These are phyloP conservation scores for Gomphus bonarii DNA, from an alignment of 1,284 basidiomycete species.

Conservation along the genomic window DNA sequence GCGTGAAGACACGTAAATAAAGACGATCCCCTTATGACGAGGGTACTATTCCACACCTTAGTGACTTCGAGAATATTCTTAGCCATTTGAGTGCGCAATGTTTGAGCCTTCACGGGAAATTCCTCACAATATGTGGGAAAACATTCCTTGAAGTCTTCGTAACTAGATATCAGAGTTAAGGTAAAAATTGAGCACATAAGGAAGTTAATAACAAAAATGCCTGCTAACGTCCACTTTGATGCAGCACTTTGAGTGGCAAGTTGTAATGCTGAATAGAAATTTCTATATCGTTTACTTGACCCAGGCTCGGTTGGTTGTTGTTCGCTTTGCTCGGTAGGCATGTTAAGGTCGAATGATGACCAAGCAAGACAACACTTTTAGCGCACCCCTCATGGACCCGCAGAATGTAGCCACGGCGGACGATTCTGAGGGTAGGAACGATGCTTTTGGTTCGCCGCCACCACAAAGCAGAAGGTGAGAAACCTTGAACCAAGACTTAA, in stretches of 20 bases:
- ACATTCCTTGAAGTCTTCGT: conserved; percentile 68
- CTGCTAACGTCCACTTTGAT: conserved; percentile 70
- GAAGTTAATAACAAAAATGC: neutral
- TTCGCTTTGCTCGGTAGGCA: neutral
- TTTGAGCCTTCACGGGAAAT: conserved; percentile 55
- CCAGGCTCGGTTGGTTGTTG: conserved; percentile 1
- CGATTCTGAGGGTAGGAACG: conserved; percentile 7
- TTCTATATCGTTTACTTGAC: conserved; percentile 61
- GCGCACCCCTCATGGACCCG: conserved; percentile 1
- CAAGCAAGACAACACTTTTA: neutral
- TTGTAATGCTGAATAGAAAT: conserved; percentile 65
- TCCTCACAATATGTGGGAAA: conserved; percentile 67
- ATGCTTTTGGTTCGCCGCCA: conserved; percentile 1
- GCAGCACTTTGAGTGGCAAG: conserved; percentile 65
- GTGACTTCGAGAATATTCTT: conserved; percentile 58
- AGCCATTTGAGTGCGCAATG: conserved; percentile 55
- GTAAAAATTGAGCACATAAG: neutral
- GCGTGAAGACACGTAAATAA: conserved; percentile 2
- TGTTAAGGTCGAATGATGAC: neutral
- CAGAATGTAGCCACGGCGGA: conserved; percentile 9
- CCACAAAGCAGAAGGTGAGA: conserved; percentile 7
- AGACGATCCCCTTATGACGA: neutral
- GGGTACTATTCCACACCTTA: conserved; percentile 31
- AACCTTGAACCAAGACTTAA: neutral
- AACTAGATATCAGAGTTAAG: conserved; percentile 29